Evolutionary conservation across 73 alveolate species (phyloP).

Genomic region (Blepharisma japonicum): DNA sequence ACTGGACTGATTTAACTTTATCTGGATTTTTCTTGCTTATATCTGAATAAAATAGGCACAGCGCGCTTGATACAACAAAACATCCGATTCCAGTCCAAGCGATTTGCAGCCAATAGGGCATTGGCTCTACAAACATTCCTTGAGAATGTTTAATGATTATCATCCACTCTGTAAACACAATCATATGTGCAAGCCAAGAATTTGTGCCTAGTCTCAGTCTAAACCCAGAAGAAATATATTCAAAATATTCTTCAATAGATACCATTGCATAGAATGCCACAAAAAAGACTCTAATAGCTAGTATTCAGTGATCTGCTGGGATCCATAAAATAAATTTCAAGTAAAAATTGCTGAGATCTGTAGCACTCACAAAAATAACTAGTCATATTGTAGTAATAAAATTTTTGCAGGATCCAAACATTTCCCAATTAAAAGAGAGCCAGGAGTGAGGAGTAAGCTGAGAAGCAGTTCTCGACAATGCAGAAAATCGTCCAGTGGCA

Average conservation of each 20-base stretch:
- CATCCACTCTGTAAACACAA: background rate
- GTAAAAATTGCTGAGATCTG: constrained; percentile 63
- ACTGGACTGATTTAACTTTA: too few species aligned
- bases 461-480: constrained; percentile 22
- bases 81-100: constrained; percentile 17
- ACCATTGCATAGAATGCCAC: constrained; percentile 62
- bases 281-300: constrained; percentile 43
- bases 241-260: constrained; percentile 47
- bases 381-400: constrained; percentile 28
- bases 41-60: constrained; percentile 11
- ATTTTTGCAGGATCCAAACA: constrained; percentile 37
- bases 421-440: constrained; percentile 49
- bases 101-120: constrained; percentile 15
- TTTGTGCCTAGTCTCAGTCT: constrained; percentile 44
- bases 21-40: background rate
- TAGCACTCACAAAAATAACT: constrained; percentile 26
- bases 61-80: background rate
- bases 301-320: constrained; percentile 55
- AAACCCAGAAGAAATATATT: constrained; percentile 39
- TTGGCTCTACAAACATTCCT: constrained; percentile 18
- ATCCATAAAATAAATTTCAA: constrained; percentile 50
- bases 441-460: constrained; percentile 37
- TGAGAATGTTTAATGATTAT: constrained; percentile 6
- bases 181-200: constrained; percentile 24
- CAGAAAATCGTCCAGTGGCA: constrained; percentile 1